Base-by-base conservation (phyloP, 1,139 yeast genomes). In the Martiniozyma asiatica region DNA sequence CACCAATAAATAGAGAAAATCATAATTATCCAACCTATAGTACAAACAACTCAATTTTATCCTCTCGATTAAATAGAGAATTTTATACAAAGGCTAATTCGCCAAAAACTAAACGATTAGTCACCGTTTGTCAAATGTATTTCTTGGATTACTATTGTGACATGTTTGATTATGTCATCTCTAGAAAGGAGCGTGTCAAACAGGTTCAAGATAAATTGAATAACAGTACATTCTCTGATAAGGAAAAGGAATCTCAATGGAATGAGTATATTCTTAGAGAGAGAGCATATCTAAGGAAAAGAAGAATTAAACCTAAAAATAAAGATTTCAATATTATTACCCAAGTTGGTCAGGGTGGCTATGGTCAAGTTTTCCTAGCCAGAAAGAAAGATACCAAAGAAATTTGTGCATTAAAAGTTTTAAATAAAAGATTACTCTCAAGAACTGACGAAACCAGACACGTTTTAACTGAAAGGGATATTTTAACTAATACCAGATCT, bases 331-430 rank as follows among this genome's bases (percentile, higher is more conserved):
- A 85, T 53, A 82, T 87, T 65, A 76, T 92, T 39, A 89, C 98
- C 3, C 98, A 92, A 59, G 96, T 92, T 21, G 98, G 99, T 16
- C 98, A 92, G 61, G 99, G 99, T 49, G 98, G 99, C 3, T 92
- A 92, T 50, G 99, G 99, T 15, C 94, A 85, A 58, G 98, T 92
- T 12, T 92, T 82, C 47, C 62, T 92, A 42, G 97, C 99, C 1
- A 71, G 89, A 43, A 92, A 92, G 61, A 77, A 77, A 44, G 99
- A 92, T 50, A 85, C 97, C 5, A 73, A 79, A 43, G 99, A 92
- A 56, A 79, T 92, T 28, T 89, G 96, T 57, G 99, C 99, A 1
- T 65, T 92, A 46, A 92, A 92, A 53, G 82, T 89, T 14, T 68
- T 92, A 49, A 87, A 85, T 54, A 92, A 92, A 56, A 79, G 79